Conservation (phyloP, 768 basidiomycete species). For the Podaxis mareebaensis region DNA sequence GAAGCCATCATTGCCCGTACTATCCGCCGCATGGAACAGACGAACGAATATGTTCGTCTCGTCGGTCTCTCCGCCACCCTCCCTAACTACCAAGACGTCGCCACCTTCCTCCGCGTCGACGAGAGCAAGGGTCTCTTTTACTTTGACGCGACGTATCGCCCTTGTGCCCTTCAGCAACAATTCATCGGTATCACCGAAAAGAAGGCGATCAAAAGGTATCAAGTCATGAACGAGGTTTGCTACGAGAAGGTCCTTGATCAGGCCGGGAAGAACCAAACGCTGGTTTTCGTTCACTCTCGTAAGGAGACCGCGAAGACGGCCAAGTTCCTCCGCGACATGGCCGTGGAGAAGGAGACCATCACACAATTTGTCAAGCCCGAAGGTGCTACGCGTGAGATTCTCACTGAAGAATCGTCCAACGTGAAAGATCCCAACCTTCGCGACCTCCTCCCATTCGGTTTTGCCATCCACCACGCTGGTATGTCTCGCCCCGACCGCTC, state of each 20-base stretch:
- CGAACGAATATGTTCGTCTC: constrained; percentile 87
- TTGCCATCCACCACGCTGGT: constrained; percentile 97
- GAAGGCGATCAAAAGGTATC: constrained; percentile 98
- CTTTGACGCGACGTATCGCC: constrained; percentile 93
- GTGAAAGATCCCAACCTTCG: constrained; percentile 82
- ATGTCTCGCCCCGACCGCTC: constrained; percentile 91
- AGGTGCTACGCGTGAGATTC: constrained; percentile 86
- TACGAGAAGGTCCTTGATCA: constrained; percentile 99
- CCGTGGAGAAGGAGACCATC: constrained; percentile 95
- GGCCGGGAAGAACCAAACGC: constrained; percentile 80
- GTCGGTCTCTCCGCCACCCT: constrained; percentile 95
- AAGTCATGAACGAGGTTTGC: constrained; percentile 98
- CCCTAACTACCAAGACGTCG: constrained; percentile 98
- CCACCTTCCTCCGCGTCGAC: constrained; percentile 94
- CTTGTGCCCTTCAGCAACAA: constrained; percentile 93
- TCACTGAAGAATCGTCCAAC: constrained; percentile 79
- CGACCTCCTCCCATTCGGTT: constrained; percentile 94
- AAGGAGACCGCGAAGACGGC: constrained; percentile 99
- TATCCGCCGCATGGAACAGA: constrained; percentile 93
- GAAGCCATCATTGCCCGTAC: constrained; percentile 90
- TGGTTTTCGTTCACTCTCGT: constrained; percentile 97
- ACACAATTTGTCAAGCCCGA: constrained; percentile 95
- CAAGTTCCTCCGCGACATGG: constrained; percentile 90
- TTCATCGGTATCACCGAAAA: constrained; percentile 99
- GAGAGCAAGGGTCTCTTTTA: constrained; percentile 92